Conservation (phyloP, 225 moss, liverwort and hornwort genomes). For the Pseudisothecium myosuroides region DNA sequence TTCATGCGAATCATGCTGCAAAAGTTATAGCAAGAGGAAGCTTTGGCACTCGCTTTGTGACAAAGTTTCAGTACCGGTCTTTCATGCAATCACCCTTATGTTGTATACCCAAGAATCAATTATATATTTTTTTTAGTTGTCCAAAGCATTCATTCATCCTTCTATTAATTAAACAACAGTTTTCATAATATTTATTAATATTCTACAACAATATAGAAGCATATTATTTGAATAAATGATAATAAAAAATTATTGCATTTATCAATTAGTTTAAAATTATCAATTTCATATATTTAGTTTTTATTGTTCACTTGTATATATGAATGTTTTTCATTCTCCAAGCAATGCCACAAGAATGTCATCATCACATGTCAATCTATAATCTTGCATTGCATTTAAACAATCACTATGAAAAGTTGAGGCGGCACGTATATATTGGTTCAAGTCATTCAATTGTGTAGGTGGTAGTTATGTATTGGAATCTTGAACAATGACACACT, state of each 20-base stretch:
- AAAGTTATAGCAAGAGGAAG: no score
- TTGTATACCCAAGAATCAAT: neutral
- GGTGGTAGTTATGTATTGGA: neutral
- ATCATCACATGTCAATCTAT: no score
- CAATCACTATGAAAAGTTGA: neutral
- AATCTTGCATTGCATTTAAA: neutral
- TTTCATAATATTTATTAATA: neutral
- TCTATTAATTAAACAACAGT: neutral
- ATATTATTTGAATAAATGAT: neutral
- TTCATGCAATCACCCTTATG: no score
- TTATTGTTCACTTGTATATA: no score
- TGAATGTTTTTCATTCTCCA: neutral
- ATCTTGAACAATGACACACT: neutral
- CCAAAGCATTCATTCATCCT: neutral
- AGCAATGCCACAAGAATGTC: neutral
- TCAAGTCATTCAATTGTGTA: neutral
- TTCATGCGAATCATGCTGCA: no score
- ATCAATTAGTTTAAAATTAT: no score
- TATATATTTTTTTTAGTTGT: neutral
- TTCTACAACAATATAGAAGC: neutral
- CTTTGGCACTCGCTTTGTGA: no score
- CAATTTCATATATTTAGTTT: no score
- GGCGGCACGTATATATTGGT: neutral
- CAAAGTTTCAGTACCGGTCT: no score
- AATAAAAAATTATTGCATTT: no score